Conservation (phyloP, 2,329 filamentous ascomycete species). For the Hypoxylon sp. region DNA sequence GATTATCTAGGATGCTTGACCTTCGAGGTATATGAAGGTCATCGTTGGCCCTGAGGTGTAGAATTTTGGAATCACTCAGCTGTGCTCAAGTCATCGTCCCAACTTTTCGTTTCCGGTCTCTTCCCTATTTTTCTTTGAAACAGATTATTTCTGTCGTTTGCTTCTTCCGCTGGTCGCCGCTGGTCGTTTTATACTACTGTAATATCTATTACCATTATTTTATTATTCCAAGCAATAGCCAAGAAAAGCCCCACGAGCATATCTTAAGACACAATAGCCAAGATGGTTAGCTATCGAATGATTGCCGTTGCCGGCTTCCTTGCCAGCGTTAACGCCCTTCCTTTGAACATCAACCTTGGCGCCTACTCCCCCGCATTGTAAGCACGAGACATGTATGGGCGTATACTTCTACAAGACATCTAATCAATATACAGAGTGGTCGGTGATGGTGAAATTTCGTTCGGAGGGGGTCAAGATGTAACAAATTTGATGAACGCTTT, state of each 20-base stretch:
- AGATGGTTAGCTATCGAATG: conserved; percentile 58
- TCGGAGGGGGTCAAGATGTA: conserved; percentile 62
- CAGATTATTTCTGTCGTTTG: conserved; percentile 50
- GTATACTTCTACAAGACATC: conserved; percentile 21
- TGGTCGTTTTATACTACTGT: conserved; percentile 55
- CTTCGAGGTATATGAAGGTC: conserved; percentile 55
- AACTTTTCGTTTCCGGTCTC: conserved; percentile 48
- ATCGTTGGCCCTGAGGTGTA: conserved; percentile 40
- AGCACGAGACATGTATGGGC: conserved; percentile 42
- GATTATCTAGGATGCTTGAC: conserved; percentile 19
- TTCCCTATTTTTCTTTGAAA: conserved; percentile 46
- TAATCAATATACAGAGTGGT: conserved; percentile 54
- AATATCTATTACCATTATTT: conserved; percentile 42
- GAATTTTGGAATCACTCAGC: conserved; percentile 50
- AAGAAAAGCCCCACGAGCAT: conserved; percentile 17
- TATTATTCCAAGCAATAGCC: conserved; percentile 27
- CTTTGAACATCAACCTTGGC: conserved; percentile 62
- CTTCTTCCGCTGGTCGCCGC: conserved; percentile 56
- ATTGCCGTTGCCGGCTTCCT: conserved; percentile 57
- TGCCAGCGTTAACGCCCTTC: conserved; percentile 56
- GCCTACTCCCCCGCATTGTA: conserved; percentile 63
- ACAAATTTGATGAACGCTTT: conserved; percentile 62
- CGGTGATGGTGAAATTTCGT: conserved; percentile 56
- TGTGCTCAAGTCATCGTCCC: conserved; percentile 55
- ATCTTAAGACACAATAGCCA: conserved; percentile 41